These are phyloP conservation scores for Dryas drummondii DNA, from an alignment of 306 rosid species.

Conservation along the genomic window DNA sequence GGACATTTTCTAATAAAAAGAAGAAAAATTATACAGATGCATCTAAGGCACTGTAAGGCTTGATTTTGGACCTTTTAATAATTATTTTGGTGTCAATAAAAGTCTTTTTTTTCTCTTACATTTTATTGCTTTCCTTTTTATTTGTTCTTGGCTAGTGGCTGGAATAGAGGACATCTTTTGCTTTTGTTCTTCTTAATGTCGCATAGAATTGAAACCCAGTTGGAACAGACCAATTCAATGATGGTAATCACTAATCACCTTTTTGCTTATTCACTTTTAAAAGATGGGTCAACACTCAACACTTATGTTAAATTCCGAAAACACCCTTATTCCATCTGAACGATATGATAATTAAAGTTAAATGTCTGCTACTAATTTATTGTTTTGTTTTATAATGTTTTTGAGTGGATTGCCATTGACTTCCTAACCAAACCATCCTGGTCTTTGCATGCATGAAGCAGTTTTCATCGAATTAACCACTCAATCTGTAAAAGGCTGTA, in stretches of 20 bases:
- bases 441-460: neutral
- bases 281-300: constrained; percentile 20
- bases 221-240: constrained; percentile 6
- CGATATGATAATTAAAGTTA: neutral
- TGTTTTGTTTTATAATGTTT: neutral
- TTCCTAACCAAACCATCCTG: neutral
- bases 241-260: neutral
- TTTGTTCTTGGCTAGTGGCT: no score
- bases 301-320: neutral
- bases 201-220: neutral
- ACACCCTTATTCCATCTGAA: constrained; percentile 3
- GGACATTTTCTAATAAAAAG: no score
- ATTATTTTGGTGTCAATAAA: no score
- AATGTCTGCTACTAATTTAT: neutral
- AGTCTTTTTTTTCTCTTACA: no score
- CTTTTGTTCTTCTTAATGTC: neutral
- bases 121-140: no score
- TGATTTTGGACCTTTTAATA: no score
- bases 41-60: no score
- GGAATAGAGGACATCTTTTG: no score
- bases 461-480: neutral
- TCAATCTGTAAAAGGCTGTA: neutral
- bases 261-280: neutral
- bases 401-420: neutral
- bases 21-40: no score